A percentile compares a stretch with the other conserved stretches of the same genome.
Evolutionary conservation across 352 stramenopile genomes (phyloP).

Genomic region (Thalassiosira allenii): DNA sequence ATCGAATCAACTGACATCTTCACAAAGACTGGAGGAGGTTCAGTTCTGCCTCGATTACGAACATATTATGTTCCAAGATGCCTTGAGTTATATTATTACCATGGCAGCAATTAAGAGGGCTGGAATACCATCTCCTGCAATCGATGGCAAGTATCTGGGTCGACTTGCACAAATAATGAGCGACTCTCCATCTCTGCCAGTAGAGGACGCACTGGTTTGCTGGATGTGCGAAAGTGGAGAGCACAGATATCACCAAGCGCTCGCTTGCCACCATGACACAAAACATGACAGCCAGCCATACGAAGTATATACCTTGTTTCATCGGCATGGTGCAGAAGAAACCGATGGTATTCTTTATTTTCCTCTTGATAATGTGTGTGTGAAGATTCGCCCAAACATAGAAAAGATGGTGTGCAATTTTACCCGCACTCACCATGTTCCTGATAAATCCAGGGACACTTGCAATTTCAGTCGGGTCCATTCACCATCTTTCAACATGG

Average conservation of each 20-base stretch:
- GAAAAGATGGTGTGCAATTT: neutral
- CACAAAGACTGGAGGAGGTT: neutral
- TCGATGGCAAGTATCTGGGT: neutral
- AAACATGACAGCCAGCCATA: neutral
- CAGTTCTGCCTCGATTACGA: neutral
- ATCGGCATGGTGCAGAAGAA: neutral
- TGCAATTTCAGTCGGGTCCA: neutral
- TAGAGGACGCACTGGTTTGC: neutral
- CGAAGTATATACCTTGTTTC: neutral
- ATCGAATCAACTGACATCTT: neutral
- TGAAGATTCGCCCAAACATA: neutral
- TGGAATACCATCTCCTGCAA: neutral
- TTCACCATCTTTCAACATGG: slow-evolving; percentile 7
- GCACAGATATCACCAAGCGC: neutral
- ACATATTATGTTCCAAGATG: neutral
- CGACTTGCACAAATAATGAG: neutral
- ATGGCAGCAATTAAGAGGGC: neutral
- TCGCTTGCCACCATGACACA: neutral
- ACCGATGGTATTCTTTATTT: slow-evolving; percentile 4
- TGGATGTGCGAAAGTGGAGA: neutral
- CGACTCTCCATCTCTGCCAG: neutral
- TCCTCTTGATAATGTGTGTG: neutral
- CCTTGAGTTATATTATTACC: neutral
- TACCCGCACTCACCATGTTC: neutral
- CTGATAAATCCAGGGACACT: neutral